phyloP scores from a whole-genome alignment of 257 asterid species.

The Datura wrightii region DNA sequence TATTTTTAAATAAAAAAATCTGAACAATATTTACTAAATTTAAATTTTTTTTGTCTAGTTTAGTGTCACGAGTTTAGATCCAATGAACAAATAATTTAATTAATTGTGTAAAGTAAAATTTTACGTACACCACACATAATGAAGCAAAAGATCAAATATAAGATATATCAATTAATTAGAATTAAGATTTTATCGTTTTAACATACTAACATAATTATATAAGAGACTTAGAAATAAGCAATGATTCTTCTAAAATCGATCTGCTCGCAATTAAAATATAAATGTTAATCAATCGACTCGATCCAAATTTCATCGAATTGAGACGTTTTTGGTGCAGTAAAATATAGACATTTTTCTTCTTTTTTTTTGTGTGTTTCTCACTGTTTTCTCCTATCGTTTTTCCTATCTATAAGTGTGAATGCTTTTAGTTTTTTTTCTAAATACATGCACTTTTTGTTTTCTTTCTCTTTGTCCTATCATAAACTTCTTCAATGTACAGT shows the following conservation, averaged over 20 bases:
- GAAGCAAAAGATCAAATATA: background rate
- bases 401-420: background rate
- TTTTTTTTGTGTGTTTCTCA: background rate
- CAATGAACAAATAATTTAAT: background rate
- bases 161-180: background rate
- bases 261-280: background rate
- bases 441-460: slow-evolving; percentile 19
- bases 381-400: background rate
- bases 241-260: no score
- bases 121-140: background rate
- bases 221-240: background rate
- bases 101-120: background rate
- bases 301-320: background rate
- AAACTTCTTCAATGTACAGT: background rate
- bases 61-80: background rate
- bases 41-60: background rate
- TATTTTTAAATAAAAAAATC: background rate
- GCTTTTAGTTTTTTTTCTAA: background rate
- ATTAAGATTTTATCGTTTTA: background rate
- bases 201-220: background rate
- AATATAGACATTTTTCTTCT: background rate
- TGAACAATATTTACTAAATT: slow-evolving; percentile 5
- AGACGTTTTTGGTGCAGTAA: background rate
- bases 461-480: background rate
- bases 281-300: background rate